These are phyloP conservation scores for Lepidium sativum DNA, from an alignment of 345 rosid species.

Conservation along the genomic window DNA sequence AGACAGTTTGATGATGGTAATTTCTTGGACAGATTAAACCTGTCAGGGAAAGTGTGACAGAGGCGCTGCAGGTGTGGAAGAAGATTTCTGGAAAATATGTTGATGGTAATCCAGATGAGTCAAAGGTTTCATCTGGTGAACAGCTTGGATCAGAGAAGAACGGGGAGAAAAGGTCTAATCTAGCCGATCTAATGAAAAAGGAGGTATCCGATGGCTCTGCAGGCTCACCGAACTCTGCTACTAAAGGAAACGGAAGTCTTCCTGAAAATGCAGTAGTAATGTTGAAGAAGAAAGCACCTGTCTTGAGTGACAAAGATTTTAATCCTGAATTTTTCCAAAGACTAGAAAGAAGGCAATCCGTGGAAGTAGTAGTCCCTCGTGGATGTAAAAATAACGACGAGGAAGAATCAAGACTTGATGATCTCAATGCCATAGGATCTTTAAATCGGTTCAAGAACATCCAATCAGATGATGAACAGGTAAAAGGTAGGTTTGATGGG, in stretches of 20 bases:
- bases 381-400: constrained; percentile 47
- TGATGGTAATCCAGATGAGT: constrained; percentile 56
- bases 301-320: constrained; percentile 68
- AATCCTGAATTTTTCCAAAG: constrained; percentile 97
- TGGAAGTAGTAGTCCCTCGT: constrained; percentile 91
- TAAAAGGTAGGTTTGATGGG: constrained; percentile 35
- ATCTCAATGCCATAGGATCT: constrained; percentile 39
- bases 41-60: constrained; percentile 88
- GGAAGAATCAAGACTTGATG: constrained; percentile 48
- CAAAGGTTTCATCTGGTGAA: constrained; percentile 55
- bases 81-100: constrained; percentile 65
- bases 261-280: constrained; percentile 68
- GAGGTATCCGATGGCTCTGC: constrained; percentile 45
- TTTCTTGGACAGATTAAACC: constrained; percentile 70
- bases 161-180: constrained; percentile 36
- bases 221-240: constrained; percentile 40
- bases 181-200: constrained; percentile 34
- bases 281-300: constrained; percentile 87
- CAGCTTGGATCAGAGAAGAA: constrained; percentile 37
- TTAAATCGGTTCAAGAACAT: constrained; percentile 35
- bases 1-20: constrained; percentile 11
- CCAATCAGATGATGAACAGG: constrained; percentile 37
- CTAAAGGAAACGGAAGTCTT: constrained; percentile 63
- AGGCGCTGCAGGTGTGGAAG: constrained; percentile 92
- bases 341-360: constrained; percentile 70